These are phyloP conservation scores for Kewa caespitosa DNA, from an alignment of 179 eudicot species.

Conservation along the genomic window DNA sequence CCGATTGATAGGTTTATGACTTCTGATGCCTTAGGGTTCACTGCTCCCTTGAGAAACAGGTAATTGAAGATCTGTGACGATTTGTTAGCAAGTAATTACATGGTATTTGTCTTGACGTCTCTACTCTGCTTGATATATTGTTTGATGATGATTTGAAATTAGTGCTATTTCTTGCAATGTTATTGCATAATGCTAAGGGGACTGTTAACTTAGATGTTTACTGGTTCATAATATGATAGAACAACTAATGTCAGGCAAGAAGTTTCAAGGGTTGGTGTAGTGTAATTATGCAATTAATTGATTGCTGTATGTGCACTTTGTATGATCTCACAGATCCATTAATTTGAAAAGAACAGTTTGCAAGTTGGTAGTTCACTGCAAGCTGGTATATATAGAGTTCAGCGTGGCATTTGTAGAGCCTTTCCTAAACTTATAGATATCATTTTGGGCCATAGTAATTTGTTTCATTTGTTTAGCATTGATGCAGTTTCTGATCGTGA, in stretches of 20 bases:
- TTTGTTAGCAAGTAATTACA: neutral
- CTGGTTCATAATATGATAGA: too few species aligned
- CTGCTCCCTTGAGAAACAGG: conserved; percentile 96
- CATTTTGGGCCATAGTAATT: conserved; percentile 16
- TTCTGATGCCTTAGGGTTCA: conserved; percentile 79
- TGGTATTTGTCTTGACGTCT: neutral
- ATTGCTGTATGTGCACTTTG: neutral
- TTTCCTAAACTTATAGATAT: neutral
- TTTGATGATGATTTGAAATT: neutral
- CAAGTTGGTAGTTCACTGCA: too few species aligned
- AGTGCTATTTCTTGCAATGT: too few species aligned
- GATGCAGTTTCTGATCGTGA: conserved; percentile 98
- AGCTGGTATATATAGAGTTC: too few species aligned
- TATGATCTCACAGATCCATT: neutral
- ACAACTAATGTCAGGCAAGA: neutral
- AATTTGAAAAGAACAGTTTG: too few species aligned
- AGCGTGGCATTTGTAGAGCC: too few species aligned
- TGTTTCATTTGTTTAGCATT: conserved; percentile 50
- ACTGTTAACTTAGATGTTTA: too few species aligned
- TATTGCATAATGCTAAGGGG: too few species aligned
- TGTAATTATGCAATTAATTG: neutral
- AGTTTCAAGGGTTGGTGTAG: neutral
- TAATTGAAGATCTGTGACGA: conserved; percentile 23
- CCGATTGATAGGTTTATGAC: conserved; percentile 97
- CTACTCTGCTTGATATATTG: neutral